Base-by-base conservation (phyloP, 495 filamentous ascomycete genomes). In the Penicillium coffeae region DNA sequence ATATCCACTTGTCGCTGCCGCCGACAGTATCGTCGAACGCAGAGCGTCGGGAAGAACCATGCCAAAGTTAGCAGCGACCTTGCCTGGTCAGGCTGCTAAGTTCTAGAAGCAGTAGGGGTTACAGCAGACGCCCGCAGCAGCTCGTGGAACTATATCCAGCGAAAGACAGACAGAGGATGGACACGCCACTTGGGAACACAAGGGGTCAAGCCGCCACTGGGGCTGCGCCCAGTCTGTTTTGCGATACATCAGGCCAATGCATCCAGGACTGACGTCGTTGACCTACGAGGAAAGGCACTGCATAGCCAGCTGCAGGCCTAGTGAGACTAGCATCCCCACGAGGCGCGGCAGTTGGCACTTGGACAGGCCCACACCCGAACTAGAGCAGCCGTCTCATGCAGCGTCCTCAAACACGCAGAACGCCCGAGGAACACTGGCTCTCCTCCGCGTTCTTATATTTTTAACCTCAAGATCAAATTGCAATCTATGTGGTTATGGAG, bases 1-100 rank as follows among this genome's bases (percentile, higher is more conserved):
- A 44, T 13, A 10, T 37, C 52, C 47, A 50, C 32, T 38, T 47
- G 42, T 33, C 32, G 8, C 38, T 46, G 38, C 47, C 37, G 47
- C 47, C 32, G 37, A 37, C 34, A 18, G 9, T 34, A 13, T 21
- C 16, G 20, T 14, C 34, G 44, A 32, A 50, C 40, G 34, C 8
- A 15, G 34, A 32, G 22, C 10, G 4, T 43, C 10, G 1, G 19
- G 37, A 38, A 43, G 16, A 20, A 13, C 10, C 46, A 18, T 15
- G 8, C 12, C 25, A 15, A 43, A 14, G 25, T 5, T 10, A 30
- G 25, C 4, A 30, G 10, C 5, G 25, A 30, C 4, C 4, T 30
- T 10, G 5, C 10, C 25, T 30, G 25, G 25, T 30, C 10, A 30
- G 25, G 25, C 25, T 45, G 16, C 42, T 19, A 21, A 21, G 19